Conservation (phyloP, 148 eudicot species). For the Pouteria glomerata region DNA sequence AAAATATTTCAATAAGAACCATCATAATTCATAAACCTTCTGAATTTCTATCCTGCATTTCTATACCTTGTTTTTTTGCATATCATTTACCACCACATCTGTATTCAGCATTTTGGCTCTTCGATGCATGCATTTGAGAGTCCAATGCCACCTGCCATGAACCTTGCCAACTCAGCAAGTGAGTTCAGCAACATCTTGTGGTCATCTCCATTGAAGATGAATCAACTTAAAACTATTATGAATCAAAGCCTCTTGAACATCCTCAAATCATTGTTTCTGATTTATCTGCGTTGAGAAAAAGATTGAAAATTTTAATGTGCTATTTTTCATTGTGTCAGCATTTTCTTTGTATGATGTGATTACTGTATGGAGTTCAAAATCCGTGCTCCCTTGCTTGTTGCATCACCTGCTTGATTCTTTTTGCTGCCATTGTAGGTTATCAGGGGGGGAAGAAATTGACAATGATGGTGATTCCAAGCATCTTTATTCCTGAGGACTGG, state of each 20-base stretch:
- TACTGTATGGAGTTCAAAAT: neutral
- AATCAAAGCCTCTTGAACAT: too few relatives aligned
- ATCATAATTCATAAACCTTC: too few relatives aligned
- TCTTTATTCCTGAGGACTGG: conserved; percentile 98
- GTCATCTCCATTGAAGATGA: too few relatives aligned
- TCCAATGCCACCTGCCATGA: too few relatives aligned
- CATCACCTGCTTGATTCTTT: neutral
- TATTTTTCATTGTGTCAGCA: neutral
- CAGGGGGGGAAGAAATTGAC: conserved; percentile 75
- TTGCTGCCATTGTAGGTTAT: conserved; percentile 37
- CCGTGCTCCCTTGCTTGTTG: neutral
- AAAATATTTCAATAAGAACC: too few relatives aligned
- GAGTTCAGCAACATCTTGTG: too few relatives aligned
- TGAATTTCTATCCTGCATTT: neutral
- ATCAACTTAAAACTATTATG: too few relatives aligned
- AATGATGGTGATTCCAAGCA: conserved; percentile 96
- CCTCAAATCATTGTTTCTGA: too few relatives aligned
- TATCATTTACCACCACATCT: neutral
- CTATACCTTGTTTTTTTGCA: too few relatives aligned
- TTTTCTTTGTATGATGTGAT: neutral
- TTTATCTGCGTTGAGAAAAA: too few relatives aligned
- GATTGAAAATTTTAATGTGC: neutral
- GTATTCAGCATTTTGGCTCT: neutral
- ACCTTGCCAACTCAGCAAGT: too few relatives aligned
- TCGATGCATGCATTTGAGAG: conserved; percentile 1